Base-by-base conservation (phyloP, 169 alveolate genomes). In the Plasmodium chabaudi region DNA sequence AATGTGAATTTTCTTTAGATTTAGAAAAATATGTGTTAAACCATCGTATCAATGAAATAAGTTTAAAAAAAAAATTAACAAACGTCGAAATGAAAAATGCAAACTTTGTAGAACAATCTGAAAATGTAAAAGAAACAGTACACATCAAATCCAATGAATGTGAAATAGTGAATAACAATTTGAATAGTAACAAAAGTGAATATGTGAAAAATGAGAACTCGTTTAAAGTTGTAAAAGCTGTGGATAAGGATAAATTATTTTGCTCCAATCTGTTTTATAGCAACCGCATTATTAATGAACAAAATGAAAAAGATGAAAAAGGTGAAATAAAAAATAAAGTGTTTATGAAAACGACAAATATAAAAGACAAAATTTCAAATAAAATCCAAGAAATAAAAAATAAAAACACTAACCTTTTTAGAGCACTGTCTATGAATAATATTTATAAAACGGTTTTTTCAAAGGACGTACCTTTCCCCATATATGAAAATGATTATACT, bases 361-460 rank as follows among this genome's bases (percentile, higher is more conserved):
- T 72, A 39, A 63, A 49, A 25, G 72, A 72, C 1, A 15, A 34
- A 15, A 42, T 72, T 44, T 63, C 68, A 57, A 59, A 63, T 64
- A 72, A 34, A 27, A 57, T 72, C 15, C 34, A 72, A 57, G 55
- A 49, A 59, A 72, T 57, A 59, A 51, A 72, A 59, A 34, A 59
- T 17, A 72, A 72, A 42, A 72, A 25, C 17, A 15, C 23, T 19
- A 9, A 44, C 0, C 6, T 72, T 46, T 55, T 72, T 47, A 72
- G 87, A 72, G 70, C 87, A 5, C 13, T 57, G 21, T 72, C 87
- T 61, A 7, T 72, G 87, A 55, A 72, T 72, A 61, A 72, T 49
- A 39, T 72, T 42, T 57, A 34, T 57, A 61, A 57, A 49, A 23
- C 47, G 0, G 1, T 72, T 47, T 72, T 72, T 25, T 61, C 87